Base-by-base conservation (phyloP, 2,329 filamentous ascomycete species). In the Fusarium sp. region DNA sequence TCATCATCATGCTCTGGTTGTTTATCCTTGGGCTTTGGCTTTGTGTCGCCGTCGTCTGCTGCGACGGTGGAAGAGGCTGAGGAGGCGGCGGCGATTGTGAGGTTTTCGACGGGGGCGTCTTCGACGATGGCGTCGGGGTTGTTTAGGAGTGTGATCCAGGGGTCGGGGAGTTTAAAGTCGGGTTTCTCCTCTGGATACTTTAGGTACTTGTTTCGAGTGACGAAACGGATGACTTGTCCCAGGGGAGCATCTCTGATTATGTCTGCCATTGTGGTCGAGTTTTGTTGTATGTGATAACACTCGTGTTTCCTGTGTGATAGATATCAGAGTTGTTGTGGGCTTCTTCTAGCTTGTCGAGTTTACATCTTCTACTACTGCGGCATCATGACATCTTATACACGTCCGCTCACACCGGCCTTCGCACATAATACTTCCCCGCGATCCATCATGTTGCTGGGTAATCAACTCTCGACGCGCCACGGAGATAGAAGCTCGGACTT, bases 171-270 rank as follows among this genome's bases (percentile, higher is more conserved):
- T 66, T 85, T 76, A 73, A 91, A 92, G 73, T 83, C 88, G 24
- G 85, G 73, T 67, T 82, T 82, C 71, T 92, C 90, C 81, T 92
- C 90, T 17, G 89, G 89, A 68, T 91, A 92, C 66, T 86, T 84
- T 14, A 92, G 82, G 49, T 87, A 77, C 46, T 81, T 84, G 76
- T 89, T 90, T 35, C 81, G 80, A 4, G 89, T 89, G 62, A 86
- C 58, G 74, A 84, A 88, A 74, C 90, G 85, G 72, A 92, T 84
- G 57, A 91, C 73, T 73, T 91, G 89, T 73, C 90, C 90, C 70
- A 91, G 74, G 31, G 89, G 85, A 67, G 89, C 85, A 65, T 91
- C 90, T 78, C 89, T 83, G 65, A 91, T 77, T 24, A 80, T 46
- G 60, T 81, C 81, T 61, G 77, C 76, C 78, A 82, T 77, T 61